Evolutionary conservation across 2,329 filamentous ascomycete species (phyloP).

Genomic region (Sarocladiaceae sp.): DNA sequence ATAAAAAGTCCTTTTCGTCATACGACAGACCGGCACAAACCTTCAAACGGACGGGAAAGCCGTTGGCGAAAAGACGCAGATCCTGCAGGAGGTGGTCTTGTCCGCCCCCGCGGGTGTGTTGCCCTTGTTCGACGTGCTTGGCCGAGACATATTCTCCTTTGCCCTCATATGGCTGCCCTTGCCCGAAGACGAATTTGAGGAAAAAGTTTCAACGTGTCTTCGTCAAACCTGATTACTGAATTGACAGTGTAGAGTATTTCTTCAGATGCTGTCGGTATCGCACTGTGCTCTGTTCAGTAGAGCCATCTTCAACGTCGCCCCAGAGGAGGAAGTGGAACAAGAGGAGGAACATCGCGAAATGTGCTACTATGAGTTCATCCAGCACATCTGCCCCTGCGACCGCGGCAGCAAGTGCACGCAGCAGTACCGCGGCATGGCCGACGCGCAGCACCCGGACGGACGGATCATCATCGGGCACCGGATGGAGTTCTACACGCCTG

Average conservation of each 20-base stretch:
- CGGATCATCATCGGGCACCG: constrained; percentile 9
- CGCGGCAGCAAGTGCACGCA: background rate
- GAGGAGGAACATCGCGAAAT: background rate
- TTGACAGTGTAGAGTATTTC: too few relatives aligned
- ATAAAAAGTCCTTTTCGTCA: background rate
- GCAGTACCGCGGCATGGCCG: constrained; percentile 8
- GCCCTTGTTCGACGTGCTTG: background rate
- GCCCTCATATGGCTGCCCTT: too few relatives aligned
- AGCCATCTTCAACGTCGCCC: background rate
- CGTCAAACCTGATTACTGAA: too few relatives aligned
- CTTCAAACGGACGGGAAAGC: background rate
- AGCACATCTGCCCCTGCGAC: constrained; percentile 9
- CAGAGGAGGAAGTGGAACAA: background rate
- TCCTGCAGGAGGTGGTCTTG: too few relatives aligned
- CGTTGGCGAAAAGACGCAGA: background rate
- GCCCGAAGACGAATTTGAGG: too few relatives aligned
- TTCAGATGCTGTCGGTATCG: background rate
- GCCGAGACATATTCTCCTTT: background rate
- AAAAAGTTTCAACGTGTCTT: too few relatives aligned
- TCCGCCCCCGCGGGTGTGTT: background rate
- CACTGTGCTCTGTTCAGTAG: background rate
- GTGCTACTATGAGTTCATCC: constrained; percentile 7
- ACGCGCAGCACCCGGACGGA: constrained; percentile 8
- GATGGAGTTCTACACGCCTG: constrained; percentile 8
- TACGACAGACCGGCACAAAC: background rate